Base-by-base conservation (phyloP, 805 yeast species). In the Schizosaccharomyces japonicus region DNA sequence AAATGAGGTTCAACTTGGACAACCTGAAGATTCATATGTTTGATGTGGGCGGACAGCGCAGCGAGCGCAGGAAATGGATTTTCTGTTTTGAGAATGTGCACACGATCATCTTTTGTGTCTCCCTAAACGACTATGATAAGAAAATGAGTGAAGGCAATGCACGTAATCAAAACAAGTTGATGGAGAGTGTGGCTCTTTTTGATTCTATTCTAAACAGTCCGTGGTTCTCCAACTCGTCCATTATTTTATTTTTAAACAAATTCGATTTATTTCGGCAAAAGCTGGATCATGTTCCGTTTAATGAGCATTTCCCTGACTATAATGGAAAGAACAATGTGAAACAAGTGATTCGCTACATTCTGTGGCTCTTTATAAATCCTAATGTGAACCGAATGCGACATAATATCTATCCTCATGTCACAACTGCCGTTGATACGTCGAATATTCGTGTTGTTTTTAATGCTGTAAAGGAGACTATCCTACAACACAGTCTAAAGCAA, bases 51-150 rank as follows among this genome's bases (percentile, higher is more conserved):
- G 95, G 95, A 1, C 98, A 90, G 62, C 69, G 98, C 56, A 76
- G 92, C 2, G 98, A 90, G 65, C 75, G 98, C 48, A 81, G 80
- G 57, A 87, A 90, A 62, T 90, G 98, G 98, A 84, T 90, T 52
- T 92, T 90, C 62, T 82, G 94, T 58, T 90, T 90, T 56, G 94
- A 84, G 60, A 83, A 84, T 55, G 95, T 85, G 30, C 80, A 94
- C 0, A 68, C 80, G 44, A 78, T 85, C 47, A 81, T 85, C 50
- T 85, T 84, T 59, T 84, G 95, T 61, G 94, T 84, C 21, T 84
- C 95, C 0, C 63, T 85, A 48, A 76, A 87, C 1, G 95, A 85
- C 59, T 85, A 85, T 58, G 95, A 85, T 60, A 95, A 84, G 62
- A 77, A 73, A 2, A 63, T 85, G 50, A 62, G 81, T 50, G 95